Conservation (phyloP, 257 asterid genomes). For the Echites panduratus region DNA sequence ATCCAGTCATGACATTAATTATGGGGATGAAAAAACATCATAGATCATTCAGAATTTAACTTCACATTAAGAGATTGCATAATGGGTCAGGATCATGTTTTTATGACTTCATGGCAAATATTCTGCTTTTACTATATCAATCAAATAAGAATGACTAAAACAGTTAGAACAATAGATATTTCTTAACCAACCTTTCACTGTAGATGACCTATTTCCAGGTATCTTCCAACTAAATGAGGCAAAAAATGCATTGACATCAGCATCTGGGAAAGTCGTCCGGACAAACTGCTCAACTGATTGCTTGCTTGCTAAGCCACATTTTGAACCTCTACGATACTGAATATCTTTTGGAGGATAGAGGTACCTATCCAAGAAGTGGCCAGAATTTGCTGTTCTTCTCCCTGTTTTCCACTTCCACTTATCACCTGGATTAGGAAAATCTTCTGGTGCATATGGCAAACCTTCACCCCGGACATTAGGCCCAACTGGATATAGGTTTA, state of each 20-base stretch:
- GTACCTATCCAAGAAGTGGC: slow-evolving; percentile 63
- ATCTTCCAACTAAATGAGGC: slow-evolving; percentile 86
- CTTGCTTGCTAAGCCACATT: slow-evolving; percentile 47
- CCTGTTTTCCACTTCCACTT: slow-evolving; percentile 90
- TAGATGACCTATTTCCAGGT: slow-evolving; percentile 34
- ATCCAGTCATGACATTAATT: neutral
- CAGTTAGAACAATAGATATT: neutral
- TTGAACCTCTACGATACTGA: slow-evolving; percentile 22
- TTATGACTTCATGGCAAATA: neutral
- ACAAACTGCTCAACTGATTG: slow-evolving; percentile 51
- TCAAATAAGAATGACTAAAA: neutral
- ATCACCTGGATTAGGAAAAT: slow-evolving; percentile 90
- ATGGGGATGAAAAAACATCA: neutral
- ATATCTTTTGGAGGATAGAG: slow-evolving; percentile 55
- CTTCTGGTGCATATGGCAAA: slow-evolving; percentile 77
- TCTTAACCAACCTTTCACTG: slow-evolving; percentile 35
- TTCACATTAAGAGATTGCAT: neutral
- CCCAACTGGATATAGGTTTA: slow-evolving; percentile 53
- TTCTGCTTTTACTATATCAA: neutral
- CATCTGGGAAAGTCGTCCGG: slow-evolving; percentile 43
- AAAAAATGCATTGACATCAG: slow-evolving; percentile 49
- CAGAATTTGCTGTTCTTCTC: slow-evolving; percentile 44
- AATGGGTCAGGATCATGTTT: neutral
- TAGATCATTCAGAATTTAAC: neutral
- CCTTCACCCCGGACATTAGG: slow-evolving; percentile 59